Evolutionary conservation across 805 yeast species (phyloP), one percentile per base, ranked within the genome.

Genomic region (Ogataea ganodermae): DNA sequence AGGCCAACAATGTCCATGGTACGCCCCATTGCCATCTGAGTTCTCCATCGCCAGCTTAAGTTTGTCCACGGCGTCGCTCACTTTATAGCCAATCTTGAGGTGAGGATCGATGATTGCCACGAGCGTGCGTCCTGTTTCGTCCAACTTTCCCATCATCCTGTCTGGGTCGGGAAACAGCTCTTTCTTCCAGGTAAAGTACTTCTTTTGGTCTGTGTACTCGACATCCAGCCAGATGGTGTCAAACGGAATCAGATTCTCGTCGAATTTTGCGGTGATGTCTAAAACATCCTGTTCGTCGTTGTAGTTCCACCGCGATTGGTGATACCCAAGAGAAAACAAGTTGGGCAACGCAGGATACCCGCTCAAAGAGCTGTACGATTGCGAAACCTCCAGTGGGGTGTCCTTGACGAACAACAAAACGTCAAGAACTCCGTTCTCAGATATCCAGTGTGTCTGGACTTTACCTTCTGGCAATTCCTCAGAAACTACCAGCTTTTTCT

Each of bases 261-360:
- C 98, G 76, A 94, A 84, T 46, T 80, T 75, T 1, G 73, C 63
- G 53, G 78, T 77, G 12, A 94, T 85, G 6, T 74, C 80, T n/a
- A 89, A 66, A 1, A 94, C 92, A 66, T 94, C 99, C 9, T 75
- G 74, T 61, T 88, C 91, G 57, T 86, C 91, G 62, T 89, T 88
- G 69, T 94, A 94, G 65, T 94, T 94, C 99, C 99, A 94, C 60
- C 98, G 78, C 62, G 97, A 92, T 67, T 94, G 99, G 62, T 94
- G 98, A 62, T 94, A 89, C 0, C 96, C 98, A 12, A 90, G 65
- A 0, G 96, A 74, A 58, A 90, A 86, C 35, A 83, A 53, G 53
- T 81, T 86, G 1, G 99, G 99, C 9, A 94, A 67, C 6, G 73
- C 65, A 0, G 90, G 75, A 48, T 69, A 77, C 0, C 99, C 99